Conservation (phyloP, 116 monocot species). For the Papilionanthe hybrid region DNA sequence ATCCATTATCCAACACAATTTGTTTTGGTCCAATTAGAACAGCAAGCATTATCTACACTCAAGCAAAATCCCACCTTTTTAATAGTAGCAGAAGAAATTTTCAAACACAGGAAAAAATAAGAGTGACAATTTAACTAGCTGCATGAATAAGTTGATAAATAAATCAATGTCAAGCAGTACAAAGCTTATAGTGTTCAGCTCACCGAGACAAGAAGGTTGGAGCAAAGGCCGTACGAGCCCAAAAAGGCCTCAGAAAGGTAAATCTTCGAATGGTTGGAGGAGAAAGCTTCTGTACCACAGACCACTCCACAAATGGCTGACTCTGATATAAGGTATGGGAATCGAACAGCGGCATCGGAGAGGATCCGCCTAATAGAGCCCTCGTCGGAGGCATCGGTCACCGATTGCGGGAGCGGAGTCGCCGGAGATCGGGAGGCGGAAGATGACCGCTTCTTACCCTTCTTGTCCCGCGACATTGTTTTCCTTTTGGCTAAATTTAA, state of each 20-base stretch:
- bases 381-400: conserved; percentile 3
- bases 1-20: not conserved
- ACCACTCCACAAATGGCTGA: conserved; percentile 45
- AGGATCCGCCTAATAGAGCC: conserved; percentile 16
- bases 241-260: conserved; percentile 69
- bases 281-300: conserved; percentile 26
- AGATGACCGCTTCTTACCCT: conserved; percentile 36
- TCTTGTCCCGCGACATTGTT: too few relatives aligned
- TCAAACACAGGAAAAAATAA: not conserved
- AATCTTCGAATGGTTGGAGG: conserved; percentile 29
- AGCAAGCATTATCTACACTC: not conserved
- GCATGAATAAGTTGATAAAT: not conserved
- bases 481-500: too few relatives aligned
- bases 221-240: conserved; percentile 39
- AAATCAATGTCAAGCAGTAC: not conserved
- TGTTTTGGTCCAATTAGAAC: not conserved
- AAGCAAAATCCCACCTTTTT: not conserved
- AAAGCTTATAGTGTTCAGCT: not conserved
- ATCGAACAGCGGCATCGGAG: conserved; percentile 35
- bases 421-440: conserved; percentile 14
- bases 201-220: conserved; percentile 68
- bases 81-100: not conserved
- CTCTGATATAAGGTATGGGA: conserved; percentile 44
- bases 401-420: conserved; percentile 1
- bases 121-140: not conserved